Base-by-base conservation (phyloP, 768 basidiomycete genomes). In the Lactarius hatsudake region DNA sequence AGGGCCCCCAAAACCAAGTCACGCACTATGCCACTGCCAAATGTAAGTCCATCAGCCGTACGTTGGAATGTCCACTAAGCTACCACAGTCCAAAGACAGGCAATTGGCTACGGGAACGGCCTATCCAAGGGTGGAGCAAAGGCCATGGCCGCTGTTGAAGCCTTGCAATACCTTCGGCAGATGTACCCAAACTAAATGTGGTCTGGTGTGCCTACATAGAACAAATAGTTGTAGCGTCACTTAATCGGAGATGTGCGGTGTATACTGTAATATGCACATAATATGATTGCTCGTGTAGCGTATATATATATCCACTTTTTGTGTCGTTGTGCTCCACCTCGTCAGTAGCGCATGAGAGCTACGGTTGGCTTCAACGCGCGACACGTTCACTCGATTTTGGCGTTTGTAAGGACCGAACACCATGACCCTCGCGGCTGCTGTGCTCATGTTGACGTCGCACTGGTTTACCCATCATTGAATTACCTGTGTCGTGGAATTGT, bases 31-130 rank as follows among this genome's bases (percentile, higher is more conserved):
- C 48, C 4, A 28, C 15, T 3, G 66, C 61, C 20, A 62, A 30
- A 26, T 54, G 62, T 67, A 62, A 63, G 62, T 32, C 42, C 30
- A 18, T 59, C 42, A 4, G 5, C 23, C 42, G 3, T 43, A 20
- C 18, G 13, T 17, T 28, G 23, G 15, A 59, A 23, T 5, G 2
- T 54, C 10, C 42, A 51, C 62, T 67, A 51, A 67, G 13, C 1
- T 30, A 23, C 36, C 42, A 20, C 26, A 67, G 66, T 63, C 15
- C 7, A 28, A 23, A 53, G 58, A 5, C 32, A 2, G 8, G 0
- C 4, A 0, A 48, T 64, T 48, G 66, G 66, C 23, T 13, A 0
- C 3, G 66, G 66, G 10, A 1, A 0, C 5, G 34, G 51, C 20
- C 0, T 38, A 30, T 54, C 58, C 26, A 56, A 12, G 32, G 0